Conservation (phyloP, 495 filamentous ascomycete species). For the Trypethelium eluteriae region DNA sequence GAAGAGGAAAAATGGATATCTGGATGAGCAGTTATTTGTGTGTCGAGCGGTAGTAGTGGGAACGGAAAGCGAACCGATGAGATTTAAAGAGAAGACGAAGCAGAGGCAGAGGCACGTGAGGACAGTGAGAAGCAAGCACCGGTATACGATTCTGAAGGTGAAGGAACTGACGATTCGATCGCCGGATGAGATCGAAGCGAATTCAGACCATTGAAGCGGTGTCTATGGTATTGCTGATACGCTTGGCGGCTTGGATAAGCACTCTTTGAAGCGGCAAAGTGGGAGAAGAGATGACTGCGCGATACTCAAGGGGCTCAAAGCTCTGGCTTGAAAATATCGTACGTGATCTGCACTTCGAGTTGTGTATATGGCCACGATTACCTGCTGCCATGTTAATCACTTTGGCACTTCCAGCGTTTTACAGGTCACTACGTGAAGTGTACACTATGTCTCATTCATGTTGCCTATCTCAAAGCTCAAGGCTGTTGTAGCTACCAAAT, state of each 20-base stretch:
- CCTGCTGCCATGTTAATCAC: no score
- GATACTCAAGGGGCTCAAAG: no score
- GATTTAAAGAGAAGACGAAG: constrained; percentile 90
- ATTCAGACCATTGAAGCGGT: constrained; percentile 27
- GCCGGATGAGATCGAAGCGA: constrained; percentile 48
- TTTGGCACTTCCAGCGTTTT: no score
- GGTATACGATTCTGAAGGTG: constrained; percentile 76
- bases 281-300: no score
- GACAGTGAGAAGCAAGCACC: constrained; percentile 73
- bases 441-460: no score
- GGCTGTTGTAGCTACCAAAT: no score
- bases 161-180: constrained; percentile 67
- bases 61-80: constrained; percentile 78
- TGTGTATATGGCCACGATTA: no score
- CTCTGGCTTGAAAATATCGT: no score
- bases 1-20: constrained; percentile 37
- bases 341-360: no score
- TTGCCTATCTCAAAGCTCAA: no score
- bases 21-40: constrained; percentile 75
- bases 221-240: background rate
- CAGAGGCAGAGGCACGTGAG: constrained; percentile 66
- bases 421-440: no score
- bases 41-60: constrained; percentile 82
- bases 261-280: background rate
- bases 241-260: background rate